Conservation (phyloP, 2,329 filamentous ascomycete species). For the Botrytis tulipae region DNA sequence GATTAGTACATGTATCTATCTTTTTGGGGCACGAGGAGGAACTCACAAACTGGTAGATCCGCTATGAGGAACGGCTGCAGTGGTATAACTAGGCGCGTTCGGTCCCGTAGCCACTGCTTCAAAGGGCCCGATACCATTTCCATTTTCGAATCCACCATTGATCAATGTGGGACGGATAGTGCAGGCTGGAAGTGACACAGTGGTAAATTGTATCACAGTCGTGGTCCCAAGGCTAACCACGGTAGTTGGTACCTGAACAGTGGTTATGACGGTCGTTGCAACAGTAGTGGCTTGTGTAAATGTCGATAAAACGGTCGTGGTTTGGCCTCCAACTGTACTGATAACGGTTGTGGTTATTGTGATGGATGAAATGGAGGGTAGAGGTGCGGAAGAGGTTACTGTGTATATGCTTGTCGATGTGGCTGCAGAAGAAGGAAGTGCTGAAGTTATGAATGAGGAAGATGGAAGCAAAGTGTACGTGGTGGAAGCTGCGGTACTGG, state of each 20-base stretch:
- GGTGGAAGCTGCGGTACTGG: constrained; percentile 5
- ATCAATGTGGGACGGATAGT: neutral
- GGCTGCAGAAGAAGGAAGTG: neutral
- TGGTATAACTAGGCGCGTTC: neutral
- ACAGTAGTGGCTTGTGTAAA: constrained; percentile 9
- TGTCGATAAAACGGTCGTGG: neutral
- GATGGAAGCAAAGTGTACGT: neutral
- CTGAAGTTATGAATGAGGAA: neutral
- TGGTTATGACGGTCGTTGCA: neutral
- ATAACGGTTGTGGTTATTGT: constrained; percentile 12
- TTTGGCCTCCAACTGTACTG: constrained; percentile 5
- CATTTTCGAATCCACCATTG: neutral
- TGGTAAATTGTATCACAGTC: neutral
- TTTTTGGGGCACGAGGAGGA: neutral
- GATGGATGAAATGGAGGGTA: constrained; percentile 1
- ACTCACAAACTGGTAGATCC: constrained; percentile 6
- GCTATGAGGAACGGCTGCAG: neutral
- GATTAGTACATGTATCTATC: neutral
- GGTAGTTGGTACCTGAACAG: neutral
- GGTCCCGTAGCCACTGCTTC: neutral
- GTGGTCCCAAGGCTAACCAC: constrained; percentile 2
- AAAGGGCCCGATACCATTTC: neutral
- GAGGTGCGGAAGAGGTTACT: neutral
- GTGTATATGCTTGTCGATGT: constrained; percentile 5
- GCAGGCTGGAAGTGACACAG: neutral